A percentile compares a stretch with the other conserved stretches of the same genome.
Evolutionary conservation across 148 eudicot species (phyloP).

Genomic region (Vaccinium darrowii): DNA sequence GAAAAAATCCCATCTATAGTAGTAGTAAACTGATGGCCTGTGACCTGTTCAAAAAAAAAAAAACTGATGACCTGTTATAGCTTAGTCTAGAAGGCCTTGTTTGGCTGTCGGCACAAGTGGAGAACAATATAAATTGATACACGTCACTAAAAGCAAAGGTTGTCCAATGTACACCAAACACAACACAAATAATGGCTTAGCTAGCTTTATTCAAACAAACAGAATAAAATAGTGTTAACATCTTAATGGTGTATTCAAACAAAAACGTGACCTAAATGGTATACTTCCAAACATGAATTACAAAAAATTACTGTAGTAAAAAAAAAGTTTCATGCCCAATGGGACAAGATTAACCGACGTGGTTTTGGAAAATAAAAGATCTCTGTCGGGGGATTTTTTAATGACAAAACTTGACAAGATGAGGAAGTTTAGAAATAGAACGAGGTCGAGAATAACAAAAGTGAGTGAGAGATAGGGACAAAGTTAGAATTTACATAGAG

Average conservation of each 20-base stretch:
- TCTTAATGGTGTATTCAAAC: not conserved
- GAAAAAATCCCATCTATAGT: not conserved
- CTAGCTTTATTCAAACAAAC: not conserved
- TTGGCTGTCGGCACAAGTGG: not conserved
- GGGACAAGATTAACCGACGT: too few species aligned
- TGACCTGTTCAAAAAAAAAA: not conserved
- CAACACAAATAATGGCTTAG: not conserved
- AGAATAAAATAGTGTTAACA: not conserved
- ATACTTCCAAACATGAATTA: not conserved
- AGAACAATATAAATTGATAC: not conserved
- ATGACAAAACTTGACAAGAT: too few species aligned
- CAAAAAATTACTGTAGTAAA: not conserved
- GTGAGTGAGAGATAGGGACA: too few species aligned
- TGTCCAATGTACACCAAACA: not conserved
- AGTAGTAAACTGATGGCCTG: not conserved
- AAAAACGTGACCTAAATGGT: not conserved
- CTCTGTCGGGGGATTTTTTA: not conserved
- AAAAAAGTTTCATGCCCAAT: not conserved
- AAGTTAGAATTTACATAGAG: too few species aligned
- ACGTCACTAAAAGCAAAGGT: not conserved
- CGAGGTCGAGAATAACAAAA: too few species aligned
- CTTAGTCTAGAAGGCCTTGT: not conserved
- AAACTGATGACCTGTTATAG: not conserved
- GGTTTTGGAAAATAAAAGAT: too few species aligned
- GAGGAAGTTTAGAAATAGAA: too few species aligned